Base-by-base conservation (phyloP, 306 rosid species). In the Medicago lupulina region DNA sequence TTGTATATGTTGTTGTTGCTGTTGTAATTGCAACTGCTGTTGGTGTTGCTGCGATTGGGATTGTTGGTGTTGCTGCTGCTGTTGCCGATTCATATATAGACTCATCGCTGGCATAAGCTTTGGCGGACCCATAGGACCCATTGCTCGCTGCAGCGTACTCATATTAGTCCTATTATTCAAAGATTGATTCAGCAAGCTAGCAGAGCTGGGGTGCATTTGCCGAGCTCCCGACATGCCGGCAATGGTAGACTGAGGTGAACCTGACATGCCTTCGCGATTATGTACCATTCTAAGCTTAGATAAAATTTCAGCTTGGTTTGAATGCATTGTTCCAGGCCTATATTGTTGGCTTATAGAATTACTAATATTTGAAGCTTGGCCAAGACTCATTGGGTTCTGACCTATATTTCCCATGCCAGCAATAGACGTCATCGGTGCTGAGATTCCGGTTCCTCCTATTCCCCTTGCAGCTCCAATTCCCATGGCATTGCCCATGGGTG, bases 41-140 rank as follows among this genome's bases (percentile, higher is more conserved):
- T 73, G 85, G 1, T 81, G 84, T 4, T 76, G 88, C 0, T 65
- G 79, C 0, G 78, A 86, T 1, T 79, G 84, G 0, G 66, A 84
- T 0, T 73, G 96, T 7, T 70, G 87, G 0, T 61, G 90, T 0
- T 80, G 89, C 2, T 86, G 96, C 40, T 80, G 89, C 1, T 86
- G 96, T 25, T 87, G 97, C 49, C 71, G 92, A 83, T 83, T 92
- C 96, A 90, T 86, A 79, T 89, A 92, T 43, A 76, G 68, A 76
- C 76, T 87, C 83, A 89, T 75, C 49, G 92, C 96, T 1, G 84
- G 51, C 92, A 84, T 79, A 78, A 87, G 54, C 85, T 89, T 96
- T 1, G 98, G 99, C 2, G 99, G 99, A 43, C 89, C 97, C 99
- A 95, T 93, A 50, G 85, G 88, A 50, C 86, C 91, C 38, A 89